These are phyloP conservation scores for Helotiales sp. DNA, from an alignment of 2,329 filamentous ascomycete species.

Conservation along the genomic window DNA sequence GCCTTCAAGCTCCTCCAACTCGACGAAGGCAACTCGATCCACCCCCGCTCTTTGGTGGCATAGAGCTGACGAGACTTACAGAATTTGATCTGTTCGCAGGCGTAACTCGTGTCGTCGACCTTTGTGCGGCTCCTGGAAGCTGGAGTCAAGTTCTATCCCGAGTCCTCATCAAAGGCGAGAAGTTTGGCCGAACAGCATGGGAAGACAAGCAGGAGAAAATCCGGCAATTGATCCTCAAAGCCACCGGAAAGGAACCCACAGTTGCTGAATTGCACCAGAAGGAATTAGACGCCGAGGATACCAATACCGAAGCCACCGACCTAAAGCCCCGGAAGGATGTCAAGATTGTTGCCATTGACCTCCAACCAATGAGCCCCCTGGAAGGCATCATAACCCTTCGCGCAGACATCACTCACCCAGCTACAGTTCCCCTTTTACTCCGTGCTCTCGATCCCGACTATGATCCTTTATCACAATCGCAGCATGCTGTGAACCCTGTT, in stretches of 20 bases:
- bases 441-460: constrained; percentile 79
- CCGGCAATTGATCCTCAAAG: constrained; percentile 61
- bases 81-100: constrained; percentile 93
- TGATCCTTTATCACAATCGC: constrained; percentile 53
- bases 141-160: constrained; percentile 97
- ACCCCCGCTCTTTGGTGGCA: neutral
- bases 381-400: constrained; percentile 91
- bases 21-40: constrained; percentile 67
- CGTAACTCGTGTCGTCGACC: constrained; percentile 90
- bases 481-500: constrained; percentile 73
- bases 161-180: constrained; percentile 91
- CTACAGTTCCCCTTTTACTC: constrained; percentile 87
- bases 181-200: constrained; percentile 85
- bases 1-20: constrained; percentile 97
- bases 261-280: constrained; percentile 17
- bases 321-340: constrained; percentile 67
- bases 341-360: constrained; percentile 93
- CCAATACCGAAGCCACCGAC: constrained; percentile 35
- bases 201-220: constrained; percentile 78
- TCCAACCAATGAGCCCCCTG: constrained; percentile 93
- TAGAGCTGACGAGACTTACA: constrained; percentile 38
- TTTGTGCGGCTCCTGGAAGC: constrained; percentile 93
- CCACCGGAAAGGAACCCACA: constrained; percentile 32
- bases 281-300: constrained; percentile 42
- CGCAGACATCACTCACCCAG: constrained; percentile 96